A percentile compares a stretch with the other conserved stretches of the same genome.
These are phyloP conservation scores for Monosporascus ibericus DNA, from an alignment of 2,329 filamentous ascomycete genomes.

Conservation along the genomic window DNA sequence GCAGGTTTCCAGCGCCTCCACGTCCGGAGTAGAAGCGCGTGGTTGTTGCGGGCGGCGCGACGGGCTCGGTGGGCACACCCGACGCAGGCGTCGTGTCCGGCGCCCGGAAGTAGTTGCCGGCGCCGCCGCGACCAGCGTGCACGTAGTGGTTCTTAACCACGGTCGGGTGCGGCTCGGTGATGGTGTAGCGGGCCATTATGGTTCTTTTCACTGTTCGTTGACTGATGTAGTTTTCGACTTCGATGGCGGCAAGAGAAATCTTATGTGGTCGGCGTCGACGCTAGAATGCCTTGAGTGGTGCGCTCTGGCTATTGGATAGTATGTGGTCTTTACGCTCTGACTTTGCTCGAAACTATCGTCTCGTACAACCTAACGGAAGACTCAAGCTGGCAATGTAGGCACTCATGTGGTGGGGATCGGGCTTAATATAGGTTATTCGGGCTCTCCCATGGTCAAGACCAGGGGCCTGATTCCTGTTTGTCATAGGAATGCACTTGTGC, in stretches of 20 bases:
- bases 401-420: background rate
- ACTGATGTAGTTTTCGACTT: background rate
- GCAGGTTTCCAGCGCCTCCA: constrained; percentile 62
- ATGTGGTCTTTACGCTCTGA: no score
- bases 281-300: background rate
- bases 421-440: background rate
- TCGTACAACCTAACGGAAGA: background rate
- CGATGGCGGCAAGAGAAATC: background rate
- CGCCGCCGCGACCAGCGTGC: constrained; percentile 50
- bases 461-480: background rate
- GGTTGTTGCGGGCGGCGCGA: constrained; percentile 35
- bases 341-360: background rate
- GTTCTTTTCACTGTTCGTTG: constrained; percentile 9
- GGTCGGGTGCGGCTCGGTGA: constrained; percentile 44
- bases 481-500: background rate
- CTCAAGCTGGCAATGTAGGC: no score
- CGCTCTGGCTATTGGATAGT: no score
- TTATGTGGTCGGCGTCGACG: background rate
- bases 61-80: constrained; percentile 38
- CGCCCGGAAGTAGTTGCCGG: constrained; percentile 49
- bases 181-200: constrained; percentile 35
- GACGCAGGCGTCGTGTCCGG: constrained; percentile 33
- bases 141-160: constrained; percentile 40
- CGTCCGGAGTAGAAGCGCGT: constrained; percentile 59
- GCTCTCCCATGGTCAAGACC: background rate